Evolutionary conservation across 2,329 filamentous ascomycete species (phyloP).

Genomic region (Knoxdaviesia proteae): DNA sequence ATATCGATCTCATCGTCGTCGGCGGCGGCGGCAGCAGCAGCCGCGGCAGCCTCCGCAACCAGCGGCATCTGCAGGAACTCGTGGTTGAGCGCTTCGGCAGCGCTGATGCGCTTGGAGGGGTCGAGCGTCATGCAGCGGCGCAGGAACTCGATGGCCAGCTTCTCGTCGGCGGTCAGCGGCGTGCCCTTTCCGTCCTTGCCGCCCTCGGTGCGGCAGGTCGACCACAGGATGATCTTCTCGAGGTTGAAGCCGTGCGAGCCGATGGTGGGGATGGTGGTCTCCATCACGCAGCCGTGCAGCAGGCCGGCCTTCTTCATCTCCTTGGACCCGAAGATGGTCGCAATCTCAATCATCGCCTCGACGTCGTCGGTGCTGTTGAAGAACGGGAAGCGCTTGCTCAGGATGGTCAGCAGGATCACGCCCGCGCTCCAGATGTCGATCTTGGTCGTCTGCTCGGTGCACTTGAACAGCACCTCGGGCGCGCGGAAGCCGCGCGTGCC

Average conservation of each 20-base stretch:
- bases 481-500: conserved; percentile 91
- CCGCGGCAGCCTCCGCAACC: neutral
- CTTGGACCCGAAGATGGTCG: conserved; percentile 73
- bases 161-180: conserved; percentile 44
- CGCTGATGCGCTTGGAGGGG: conserved; percentile 51
- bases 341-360: conserved; percentile 92
- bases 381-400: conserved; percentile 85
- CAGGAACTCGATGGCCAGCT: conserved; percentile 52
- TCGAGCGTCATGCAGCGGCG: conserved; percentile 56
- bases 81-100: conserved; percentile 51
- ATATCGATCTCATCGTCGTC: conserved; percentile 3
- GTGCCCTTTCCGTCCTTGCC: conserved; percentile 28
- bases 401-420: conserved; percentile 88
- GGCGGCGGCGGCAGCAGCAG: neutral
- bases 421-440: conserved; percentile 96
- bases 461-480: conserved; percentile 92
- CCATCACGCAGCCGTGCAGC: conserved; percentile 77
- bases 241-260: conserved; percentile 68
- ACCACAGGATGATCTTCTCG: conserved; percentile 92
- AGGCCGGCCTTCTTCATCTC: conserved; percentile 69
- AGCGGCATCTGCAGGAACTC: conserved; percentile 34
- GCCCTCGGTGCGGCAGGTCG: conserved; percentile 53
- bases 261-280: conserved; percentile 82
- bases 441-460: conserved; percentile 78
- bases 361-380: conserved; percentile 98